These are phyloP conservation scores for Crithidia thermophila DNA, from an alignment of 208 protist species.

Conservation along the genomic window DNA sequence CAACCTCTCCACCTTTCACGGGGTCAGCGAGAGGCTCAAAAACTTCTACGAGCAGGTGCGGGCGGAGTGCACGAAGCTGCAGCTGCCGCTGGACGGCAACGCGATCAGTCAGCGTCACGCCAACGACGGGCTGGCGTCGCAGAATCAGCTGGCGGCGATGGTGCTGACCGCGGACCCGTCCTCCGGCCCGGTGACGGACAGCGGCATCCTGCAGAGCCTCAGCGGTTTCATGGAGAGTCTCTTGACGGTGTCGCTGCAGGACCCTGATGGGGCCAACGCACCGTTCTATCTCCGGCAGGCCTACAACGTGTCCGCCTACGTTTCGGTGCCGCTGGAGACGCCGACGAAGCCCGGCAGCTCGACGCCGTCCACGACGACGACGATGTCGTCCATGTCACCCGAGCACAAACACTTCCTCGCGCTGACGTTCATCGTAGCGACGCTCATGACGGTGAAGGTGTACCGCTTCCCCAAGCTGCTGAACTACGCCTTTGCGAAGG, in stretches of 20 bases:
- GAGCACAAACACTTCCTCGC: slow-evolving; percentile 78
- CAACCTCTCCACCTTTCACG: slow-evolving; percentile 41
- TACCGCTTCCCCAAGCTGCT: slow-evolving; percentile 85
- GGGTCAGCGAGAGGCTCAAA: slow-evolving; percentile 64
- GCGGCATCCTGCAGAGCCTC: slow-evolving; percentile 66
- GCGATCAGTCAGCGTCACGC: slow-evolving; percentile 85
- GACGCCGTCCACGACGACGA: slow-evolving; percentile 2
- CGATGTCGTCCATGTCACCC: slow-evolving; percentile 15
- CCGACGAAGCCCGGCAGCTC: slow-evolving; percentile 13
- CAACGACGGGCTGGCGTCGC: slow-evolving; percentile 78
- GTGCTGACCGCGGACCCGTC: slow-evolving; percentile 57
- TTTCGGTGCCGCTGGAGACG: slow-evolving; percentile 61
- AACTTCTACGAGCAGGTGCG: slow-evolving; percentile 73
- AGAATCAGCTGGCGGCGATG: slow-evolving; percentile 89
- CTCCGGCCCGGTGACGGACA: slow-evolving; percentile 48
- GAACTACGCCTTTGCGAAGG: slow-evolving; percentile 69
- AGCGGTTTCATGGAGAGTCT: slow-evolving; percentile 82
- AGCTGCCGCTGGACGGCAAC: slow-evolving; percentile 71
- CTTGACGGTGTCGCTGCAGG: slow-evolving; percentile 68
- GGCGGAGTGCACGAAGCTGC: slow-evolving; percentile 54
- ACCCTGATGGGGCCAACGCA: slow-evolving; percentile 73
- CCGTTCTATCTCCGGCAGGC: slow-evolving; percentile 87
- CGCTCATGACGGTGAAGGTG: slow-evolving; percentile 88
- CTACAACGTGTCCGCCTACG: slow-evolving; percentile 70
- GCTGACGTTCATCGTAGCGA: slow-evolving; percentile 57